phyloP scores from a whole-genome alignment of 306 rosid species.

The Elaeagnus macrophylla region DNA sequence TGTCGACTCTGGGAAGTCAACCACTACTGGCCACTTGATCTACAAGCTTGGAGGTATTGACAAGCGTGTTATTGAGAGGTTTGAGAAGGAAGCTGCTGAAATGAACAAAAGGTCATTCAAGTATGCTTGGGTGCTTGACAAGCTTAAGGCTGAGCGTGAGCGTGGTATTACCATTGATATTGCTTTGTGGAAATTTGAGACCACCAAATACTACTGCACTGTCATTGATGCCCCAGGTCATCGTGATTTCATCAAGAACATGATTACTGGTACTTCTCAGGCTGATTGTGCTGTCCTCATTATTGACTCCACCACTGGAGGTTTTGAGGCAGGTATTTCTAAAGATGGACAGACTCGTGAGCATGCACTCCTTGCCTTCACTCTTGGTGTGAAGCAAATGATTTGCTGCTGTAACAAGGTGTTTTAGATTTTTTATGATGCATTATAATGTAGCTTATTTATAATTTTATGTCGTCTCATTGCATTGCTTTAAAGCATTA shows the following conservation, averaged over 20 bases:
- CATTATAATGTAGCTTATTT: too few species aligned
- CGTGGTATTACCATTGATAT: conserved; percentile 77
- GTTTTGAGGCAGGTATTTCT: conserved; percentile 57
- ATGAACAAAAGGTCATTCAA: conserved; percentile 96
- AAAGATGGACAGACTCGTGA: conserved; percentile 76
- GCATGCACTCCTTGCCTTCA: conserved; percentile 19
- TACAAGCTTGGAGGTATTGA: conserved; percentile 96
- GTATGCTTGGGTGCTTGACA: conserved; percentile 96
- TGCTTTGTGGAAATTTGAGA: conserved; percentile 21
- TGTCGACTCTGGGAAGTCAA: conserved; percentile 87
- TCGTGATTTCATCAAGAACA: conserved; percentile 57
- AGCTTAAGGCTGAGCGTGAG: conserved; percentile 94
- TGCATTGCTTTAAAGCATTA: background rate
- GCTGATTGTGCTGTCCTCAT: conserved; percentile 33
- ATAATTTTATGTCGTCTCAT: too few species aligned
- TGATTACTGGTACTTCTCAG: conserved; percentile 48
- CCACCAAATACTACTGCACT: conserved; percentile 40
- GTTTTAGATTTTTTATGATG: background rate
- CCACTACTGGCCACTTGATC: conserved; percentile 82
- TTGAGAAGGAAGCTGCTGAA: conserved; percentile 92
- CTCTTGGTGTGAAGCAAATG: conserved; percentile 23
- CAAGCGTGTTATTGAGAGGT: conserved; percentile 91
- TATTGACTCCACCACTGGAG: conserved; percentile 22
- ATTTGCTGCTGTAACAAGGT: conserved; percentile 35
- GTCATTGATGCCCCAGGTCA: conserved; percentile 44